Conservation (phyloP, 164 flowering plant species). For the Platanus orientalis region DNA sequence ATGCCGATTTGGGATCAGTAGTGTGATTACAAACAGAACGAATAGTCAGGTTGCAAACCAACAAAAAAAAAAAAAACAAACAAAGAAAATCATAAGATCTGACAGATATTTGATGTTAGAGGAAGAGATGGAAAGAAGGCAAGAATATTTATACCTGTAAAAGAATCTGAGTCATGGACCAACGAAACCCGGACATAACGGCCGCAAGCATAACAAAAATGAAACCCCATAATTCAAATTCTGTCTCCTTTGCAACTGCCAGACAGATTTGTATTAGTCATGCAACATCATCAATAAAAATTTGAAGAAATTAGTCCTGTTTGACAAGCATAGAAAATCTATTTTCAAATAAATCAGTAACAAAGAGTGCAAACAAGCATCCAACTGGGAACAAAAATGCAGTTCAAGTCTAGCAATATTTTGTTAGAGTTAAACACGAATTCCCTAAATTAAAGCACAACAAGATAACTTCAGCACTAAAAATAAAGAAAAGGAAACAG, state of each 20-base stretch:
- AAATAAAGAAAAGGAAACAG: too few species aligned
- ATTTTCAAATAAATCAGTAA: not conserved
- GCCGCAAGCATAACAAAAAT: conserved; percentile 96
- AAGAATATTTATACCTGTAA: conserved; percentile 59
- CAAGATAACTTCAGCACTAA: too few species aligned
- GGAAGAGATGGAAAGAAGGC: conserved; percentile 1
- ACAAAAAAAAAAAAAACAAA: conserved; percentile 7
- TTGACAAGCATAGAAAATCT: not conserved
- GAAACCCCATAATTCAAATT: conserved; percentile 96
- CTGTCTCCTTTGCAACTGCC: conserved; percentile 94
- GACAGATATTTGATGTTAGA: conserved; percentile 2
- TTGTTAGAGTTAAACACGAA: too few species aligned
- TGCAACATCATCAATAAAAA: not conserved
- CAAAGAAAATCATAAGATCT: not conserved
- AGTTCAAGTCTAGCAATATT: too few species aligned
- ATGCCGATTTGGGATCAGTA: conserved; percentile 20
- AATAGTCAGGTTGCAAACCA: conserved; percentile 26
- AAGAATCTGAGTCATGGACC: conserved; percentile 99
- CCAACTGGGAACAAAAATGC: too few species aligned
- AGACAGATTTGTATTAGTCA: conserved; percentile 7
- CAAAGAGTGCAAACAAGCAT: not conserved
- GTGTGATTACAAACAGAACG: conserved; percentile 25
- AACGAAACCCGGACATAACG: conserved; percentile 98
- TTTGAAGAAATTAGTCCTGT: conserved; percentile 2
- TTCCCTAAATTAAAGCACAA: too few species aligned